phyloP scores from a whole-genome alignment of 441 rosid genomes.

The Geranium incanum region DNA sequence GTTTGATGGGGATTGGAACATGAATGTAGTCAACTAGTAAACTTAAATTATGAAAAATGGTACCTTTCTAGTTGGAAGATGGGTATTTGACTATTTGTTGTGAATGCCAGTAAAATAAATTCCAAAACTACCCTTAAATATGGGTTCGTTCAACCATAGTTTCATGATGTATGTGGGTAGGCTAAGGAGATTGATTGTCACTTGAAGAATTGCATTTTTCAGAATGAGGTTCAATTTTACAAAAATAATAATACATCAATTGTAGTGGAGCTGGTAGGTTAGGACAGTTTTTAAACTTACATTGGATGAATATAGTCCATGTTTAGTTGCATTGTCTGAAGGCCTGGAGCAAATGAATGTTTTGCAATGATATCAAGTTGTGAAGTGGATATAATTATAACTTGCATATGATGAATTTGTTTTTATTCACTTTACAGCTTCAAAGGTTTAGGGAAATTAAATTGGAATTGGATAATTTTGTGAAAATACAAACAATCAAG shows the following conservation, averaged over 20 bases:
- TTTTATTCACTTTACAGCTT: no score
- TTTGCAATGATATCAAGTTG: neutral
- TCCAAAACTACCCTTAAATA: no score
- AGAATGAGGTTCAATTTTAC: no score
- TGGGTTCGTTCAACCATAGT: no score
- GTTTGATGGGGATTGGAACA: neutral
- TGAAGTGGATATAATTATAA: neutral
- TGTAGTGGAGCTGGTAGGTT: no score
- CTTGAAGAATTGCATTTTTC: no score
- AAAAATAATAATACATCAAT: no score
- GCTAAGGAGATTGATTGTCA: no score
- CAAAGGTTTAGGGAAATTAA: neutral
- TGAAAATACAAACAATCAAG: neutral
- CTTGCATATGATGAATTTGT: neutral
- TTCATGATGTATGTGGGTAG: no score
- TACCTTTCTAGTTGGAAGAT: neutral
- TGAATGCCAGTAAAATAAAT: no score
- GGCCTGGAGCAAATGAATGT: neutral
- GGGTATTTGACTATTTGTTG: neutral
- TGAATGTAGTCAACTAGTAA: neutral
- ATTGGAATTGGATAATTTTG: neutral
- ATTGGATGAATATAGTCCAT: neutral
- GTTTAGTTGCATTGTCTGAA: neutral
- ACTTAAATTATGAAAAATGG: neutral
- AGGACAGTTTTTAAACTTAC: no score